Percentiles rank a stretch among this genome's conserved stretches.
Evolutionary conservation across 495 filamentous ascomycete species (phyloP).

Genomic region (Aspergillus sparsus): DNA sequence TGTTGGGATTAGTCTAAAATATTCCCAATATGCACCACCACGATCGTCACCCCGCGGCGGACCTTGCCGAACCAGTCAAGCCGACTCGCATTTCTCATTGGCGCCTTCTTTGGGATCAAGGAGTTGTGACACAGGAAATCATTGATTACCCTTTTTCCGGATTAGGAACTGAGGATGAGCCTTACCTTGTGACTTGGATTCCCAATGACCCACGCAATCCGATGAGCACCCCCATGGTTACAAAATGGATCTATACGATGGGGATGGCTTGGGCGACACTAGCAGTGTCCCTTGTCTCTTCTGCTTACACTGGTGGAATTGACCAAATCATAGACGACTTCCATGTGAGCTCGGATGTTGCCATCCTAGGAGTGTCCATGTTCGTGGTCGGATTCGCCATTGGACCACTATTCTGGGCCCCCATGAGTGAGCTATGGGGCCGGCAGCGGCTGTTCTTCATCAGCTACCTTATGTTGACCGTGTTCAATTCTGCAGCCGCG

Average conservation of each 20-base stretch:
- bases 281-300: constrained; percentile 69
- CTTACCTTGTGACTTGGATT: constrained; percentile 68
- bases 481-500: constrained; percentile 61
- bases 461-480: constrained; percentile 54
- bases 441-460: constrained; percentile 61
- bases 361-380: constrained; percentile 61
- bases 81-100: constrained; percentile 32
- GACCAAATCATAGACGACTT: constrained; percentile 56
- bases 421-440: constrained; percentile 61
- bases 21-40: background rate
- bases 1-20: background rate
- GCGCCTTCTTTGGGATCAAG: constrained; percentile 43
- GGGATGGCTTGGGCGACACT: constrained; percentile 62
- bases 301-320: constrained; percentile 67
- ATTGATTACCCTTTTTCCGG: constrained; percentile 58
- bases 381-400: constrained; percentile 50
- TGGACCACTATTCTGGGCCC: constrained; percentile 31
- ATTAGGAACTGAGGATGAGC: constrained; percentile 63
- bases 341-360: constrained; percentile 52
- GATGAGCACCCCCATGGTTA: constrained; percentile 33
- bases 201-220: constrained; percentile 66
- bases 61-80: constrained; percentile 8
- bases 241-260: constrained; percentile 64
- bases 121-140: constrained; percentile 48
- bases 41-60: background rate